Evolutionary conservation across 2,329 filamentous ascomycete species (phyloP).

Genomic region (Cordyceps javanica): DNA sequence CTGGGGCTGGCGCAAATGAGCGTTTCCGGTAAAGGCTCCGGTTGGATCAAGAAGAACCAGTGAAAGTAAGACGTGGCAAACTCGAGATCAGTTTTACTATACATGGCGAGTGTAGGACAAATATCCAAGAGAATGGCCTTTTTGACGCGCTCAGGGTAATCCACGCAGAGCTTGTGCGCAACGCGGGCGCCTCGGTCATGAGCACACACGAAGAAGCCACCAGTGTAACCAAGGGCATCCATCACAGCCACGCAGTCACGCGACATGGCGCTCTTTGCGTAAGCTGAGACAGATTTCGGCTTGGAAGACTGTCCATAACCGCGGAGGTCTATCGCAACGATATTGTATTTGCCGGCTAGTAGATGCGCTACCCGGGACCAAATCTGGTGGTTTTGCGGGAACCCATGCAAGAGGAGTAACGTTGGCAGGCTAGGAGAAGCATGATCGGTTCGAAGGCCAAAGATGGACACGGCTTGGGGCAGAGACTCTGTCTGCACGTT

Average conservation of each 20-base stretch:
- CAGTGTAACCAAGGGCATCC: slow-evolving; percentile 31
- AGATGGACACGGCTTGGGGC: slow-evolving; percentile 33
- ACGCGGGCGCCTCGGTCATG: slow-evolving; percentile 54
- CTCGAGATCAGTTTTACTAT: slow-evolving; percentile 32
- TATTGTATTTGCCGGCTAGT: slow-evolving; percentile 32
- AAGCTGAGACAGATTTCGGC: slow-evolving; percentile 27
- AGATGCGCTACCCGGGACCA: slow-evolving; percentile 41
- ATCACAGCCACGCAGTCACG: slow-evolving; percentile 41
- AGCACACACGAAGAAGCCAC: slow-evolving; percentile 41
- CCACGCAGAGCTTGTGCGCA: slow-evolving; percentile 47
- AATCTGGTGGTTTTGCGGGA: slow-evolving; percentile 45
- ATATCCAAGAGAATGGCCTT: slow-evolving; percentile 45
- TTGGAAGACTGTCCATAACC: slow-evolving; percentile 48
- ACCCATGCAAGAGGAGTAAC: slow-evolving; percentile 46
- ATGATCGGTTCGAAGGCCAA: slow-evolving; percentile 33
- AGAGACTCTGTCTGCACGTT: slow-evolving; percentile 28
- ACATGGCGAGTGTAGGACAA: slow-evolving; percentile 50
- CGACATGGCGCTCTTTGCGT: slow-evolving; percentile 45
- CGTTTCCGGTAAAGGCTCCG: slow-evolving; percentile 43
- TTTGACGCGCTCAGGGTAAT: slow-evolving; percentile 33
- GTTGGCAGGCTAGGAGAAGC: slow-evolving; percentile 24
- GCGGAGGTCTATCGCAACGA: slow-evolving; percentile 43
- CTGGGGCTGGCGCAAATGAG: slow-evolving; percentile 33
- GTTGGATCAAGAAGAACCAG: slow-evolving; percentile 54
- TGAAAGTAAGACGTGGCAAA: slow-evolving; percentile 49